Evolutionary conservation across 2,329 filamentous ascomycete genomes (phyloP).

Genomic region (Trichoderma cornu-damae): DNA sequence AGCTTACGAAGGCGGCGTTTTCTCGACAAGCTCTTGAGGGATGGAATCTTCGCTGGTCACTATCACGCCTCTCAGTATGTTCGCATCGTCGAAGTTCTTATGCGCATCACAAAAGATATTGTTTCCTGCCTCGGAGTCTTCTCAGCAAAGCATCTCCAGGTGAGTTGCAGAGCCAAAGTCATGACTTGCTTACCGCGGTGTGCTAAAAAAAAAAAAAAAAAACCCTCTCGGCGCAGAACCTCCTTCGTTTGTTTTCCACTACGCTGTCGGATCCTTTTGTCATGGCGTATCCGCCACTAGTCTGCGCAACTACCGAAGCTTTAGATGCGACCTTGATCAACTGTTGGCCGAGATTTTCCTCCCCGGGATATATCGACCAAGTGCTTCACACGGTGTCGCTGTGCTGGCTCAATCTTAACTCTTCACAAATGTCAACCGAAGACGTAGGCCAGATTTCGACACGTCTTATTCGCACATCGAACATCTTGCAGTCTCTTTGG

Average conservation of each 20-base stretch:
- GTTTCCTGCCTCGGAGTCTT: conserved; percentile 56
- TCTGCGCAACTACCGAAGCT: conserved; percentile 49
- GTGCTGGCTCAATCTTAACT: conserved; percentile 56
- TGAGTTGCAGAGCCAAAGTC: conserved; percentile 27
- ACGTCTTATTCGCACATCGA: conserved; percentile 22
- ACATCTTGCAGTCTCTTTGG: conserved; percentile 26
- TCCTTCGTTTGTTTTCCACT: conserved; percentile 61
- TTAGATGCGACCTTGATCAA: conserved; percentile 55
- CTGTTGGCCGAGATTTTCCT: conserved; percentile 63
- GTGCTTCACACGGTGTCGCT: conserved; percentile 57
- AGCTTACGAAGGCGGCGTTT: conserved; percentile 32
- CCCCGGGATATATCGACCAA: conserved; percentile 53
- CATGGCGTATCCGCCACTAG: conserved; percentile 46
- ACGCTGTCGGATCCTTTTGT: conserved; percentile 67
- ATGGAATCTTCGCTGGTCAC: conserved; percentile 52
- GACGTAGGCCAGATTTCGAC: background rate
- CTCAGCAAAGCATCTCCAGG: conserved; percentile 63
- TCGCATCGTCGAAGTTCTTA: conserved; percentile 51
- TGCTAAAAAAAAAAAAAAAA: no score
- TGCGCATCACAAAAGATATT: conserved; percentile 45
- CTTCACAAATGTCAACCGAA: background rate
- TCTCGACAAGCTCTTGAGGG: conserved; percentile 51
- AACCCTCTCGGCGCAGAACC: conserved; percentile 43
- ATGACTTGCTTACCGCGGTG: conserved; percentile 7
- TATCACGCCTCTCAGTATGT: conserved; percentile 56